Percentiles rank a stretch among this genome's conserved stretches.
Evolutionary conservation across 768 basidiomycete species (phyloP).

Genomic region (Pisolithus sp.): DNA sequence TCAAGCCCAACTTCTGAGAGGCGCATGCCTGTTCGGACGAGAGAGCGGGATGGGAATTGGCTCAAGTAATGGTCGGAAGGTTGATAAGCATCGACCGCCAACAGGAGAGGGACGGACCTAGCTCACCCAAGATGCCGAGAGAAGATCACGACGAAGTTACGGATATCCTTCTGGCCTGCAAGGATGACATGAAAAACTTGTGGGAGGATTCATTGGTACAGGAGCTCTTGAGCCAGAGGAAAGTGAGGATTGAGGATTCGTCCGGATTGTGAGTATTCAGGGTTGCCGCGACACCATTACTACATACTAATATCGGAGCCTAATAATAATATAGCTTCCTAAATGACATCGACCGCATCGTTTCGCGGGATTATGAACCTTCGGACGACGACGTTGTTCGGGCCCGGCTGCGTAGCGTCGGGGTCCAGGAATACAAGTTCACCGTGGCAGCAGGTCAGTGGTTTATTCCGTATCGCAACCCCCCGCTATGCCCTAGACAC

Average conservation of each 20-base stretch:
- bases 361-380: conserved; percentile 55
- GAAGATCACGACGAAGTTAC: conserved; percentile 43
- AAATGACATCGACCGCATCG: conserved; percentile 61
- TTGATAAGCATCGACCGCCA: too few species aligned
- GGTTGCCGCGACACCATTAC: conserved; percentile 2
- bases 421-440: conserved; percentile 70
- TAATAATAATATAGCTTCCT: conserved; percentile 50
- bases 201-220: conserved; percentile 63
- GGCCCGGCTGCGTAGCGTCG: conserved; percentile 73
- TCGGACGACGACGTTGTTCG: conserved; percentile 73
- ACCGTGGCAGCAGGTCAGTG: conserved; percentile 56
- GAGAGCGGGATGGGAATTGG: too few species aligned
- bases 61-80: too few species aligned
- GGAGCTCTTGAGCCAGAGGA: conserved; percentile 51
- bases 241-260: conserved; percentile 57
- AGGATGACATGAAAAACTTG: conserved; percentile 59
- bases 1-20: too few species aligned
- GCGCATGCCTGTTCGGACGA: too few species aligned
- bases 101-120: conserved; percentile 1
- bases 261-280: conserved; percentile 62
- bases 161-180: conserved; percentile 53
- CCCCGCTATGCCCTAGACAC: not conserved
- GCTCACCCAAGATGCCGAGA: conserved; percentile 23
- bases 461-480: not conserved
- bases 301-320: not conserved